Percentiles rank a stretch among this genome's conserved stretches.
Evolutionary conservation across 257 asterid species (phyloP).

Genomic region (Solanum pimpinellifolium): DNA sequence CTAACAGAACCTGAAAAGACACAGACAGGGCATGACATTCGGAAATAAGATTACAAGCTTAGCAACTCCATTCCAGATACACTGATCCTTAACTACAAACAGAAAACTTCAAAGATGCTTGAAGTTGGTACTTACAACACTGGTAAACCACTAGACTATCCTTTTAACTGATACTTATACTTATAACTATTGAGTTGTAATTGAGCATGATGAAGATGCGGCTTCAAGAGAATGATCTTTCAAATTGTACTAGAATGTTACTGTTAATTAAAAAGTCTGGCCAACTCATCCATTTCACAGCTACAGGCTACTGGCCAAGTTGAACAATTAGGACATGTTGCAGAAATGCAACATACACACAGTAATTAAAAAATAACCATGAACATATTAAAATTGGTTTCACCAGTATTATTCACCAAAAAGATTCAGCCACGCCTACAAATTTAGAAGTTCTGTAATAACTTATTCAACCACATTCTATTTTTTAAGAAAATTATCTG

Average conservation of each 20-base stretch:
- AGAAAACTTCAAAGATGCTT: background rate
- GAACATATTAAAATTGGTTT: background rate
- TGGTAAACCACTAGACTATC: background rate
- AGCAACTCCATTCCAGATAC: background rate
- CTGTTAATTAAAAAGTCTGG: background rate
- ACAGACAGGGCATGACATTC: background rate
- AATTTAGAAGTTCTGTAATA: background rate
- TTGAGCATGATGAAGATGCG: background rate
- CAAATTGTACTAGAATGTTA: background rate
- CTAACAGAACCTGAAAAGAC: background rate
- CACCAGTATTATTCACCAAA: background rate
- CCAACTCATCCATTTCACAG: background rate
- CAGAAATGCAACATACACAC: background rate
- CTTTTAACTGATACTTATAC: background rate
- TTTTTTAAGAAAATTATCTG: background rate
- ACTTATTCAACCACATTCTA: background rate
- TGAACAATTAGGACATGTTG: background rate
- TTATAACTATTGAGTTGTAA: background rate
- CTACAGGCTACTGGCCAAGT: background rate
- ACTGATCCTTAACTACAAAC: background rate
- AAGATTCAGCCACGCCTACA: background rate
- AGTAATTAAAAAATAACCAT: background rate
- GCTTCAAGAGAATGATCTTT: background rate
- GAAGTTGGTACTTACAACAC: background rate
- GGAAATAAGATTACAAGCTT: background rate